phyloP scores from a whole-genome alignment of 768 basidiomycete genomes.

The Podaxis mareebaensis region DNA sequence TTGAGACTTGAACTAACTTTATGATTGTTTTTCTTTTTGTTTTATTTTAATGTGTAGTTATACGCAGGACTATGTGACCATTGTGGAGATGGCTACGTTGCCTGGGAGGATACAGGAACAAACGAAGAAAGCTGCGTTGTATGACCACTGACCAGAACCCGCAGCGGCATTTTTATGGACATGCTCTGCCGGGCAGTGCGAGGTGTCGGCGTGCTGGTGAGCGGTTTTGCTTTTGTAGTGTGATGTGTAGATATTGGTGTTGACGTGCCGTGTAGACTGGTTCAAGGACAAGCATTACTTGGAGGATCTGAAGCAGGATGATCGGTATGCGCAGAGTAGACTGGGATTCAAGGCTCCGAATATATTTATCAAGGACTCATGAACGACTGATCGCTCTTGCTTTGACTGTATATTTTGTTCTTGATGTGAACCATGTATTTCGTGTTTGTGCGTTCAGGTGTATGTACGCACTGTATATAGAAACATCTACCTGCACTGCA shows the following conservation, averaged over 20 bases:
- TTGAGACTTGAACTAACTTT: neutral
- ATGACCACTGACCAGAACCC: conserved; percentile 26
- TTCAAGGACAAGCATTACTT: conserved; percentile 68
- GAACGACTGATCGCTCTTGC: conserved; percentile 1
- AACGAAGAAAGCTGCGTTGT: conserved; percentile 59
- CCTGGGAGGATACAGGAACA: conserved; percentile 70
- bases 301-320: conserved; percentile 61
- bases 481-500: neutral
- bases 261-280: conserved; percentile 56
- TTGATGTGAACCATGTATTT: neutral
- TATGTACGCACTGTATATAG: neutral
- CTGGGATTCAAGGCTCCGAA: conserved; percentile 81
- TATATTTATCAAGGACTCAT: conserved; percentile 71
- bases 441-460: neutral
- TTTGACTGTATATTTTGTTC: neutral
- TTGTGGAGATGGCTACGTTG: conserved; percentile 61
- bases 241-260: neutral
- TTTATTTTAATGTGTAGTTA: conserved; percentile 46
- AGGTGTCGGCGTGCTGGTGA: conserved; percentile 62
- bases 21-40: neutral
- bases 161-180: conserved; percentile 48
- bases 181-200: conserved; percentile 38
- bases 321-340: conserved; percentile 55
- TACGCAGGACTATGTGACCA: conserved; percentile 65
- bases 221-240: conserved; percentile 27